phyloP scores from a whole-genome alignment of 176 grass and related monocot genomes.

The Dactylis glomerata region DNA sequence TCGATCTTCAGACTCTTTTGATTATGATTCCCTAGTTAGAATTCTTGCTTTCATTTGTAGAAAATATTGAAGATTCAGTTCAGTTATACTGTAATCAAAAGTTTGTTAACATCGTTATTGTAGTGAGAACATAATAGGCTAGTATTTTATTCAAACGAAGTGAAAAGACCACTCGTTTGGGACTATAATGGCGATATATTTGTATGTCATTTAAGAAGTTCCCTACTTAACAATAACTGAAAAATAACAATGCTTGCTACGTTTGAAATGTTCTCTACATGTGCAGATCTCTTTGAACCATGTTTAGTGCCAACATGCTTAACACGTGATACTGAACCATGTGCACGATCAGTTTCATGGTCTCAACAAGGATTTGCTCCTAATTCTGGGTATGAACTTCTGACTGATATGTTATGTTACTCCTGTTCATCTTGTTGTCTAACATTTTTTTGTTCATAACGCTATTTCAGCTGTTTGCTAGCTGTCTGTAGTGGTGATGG shows the following conservation, averaged over 20 bases:
- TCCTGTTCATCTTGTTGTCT: neutral
- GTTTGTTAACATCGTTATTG: neutral
- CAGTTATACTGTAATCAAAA: neutral
- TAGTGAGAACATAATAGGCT: neutral
- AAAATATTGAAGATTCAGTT: neutral
- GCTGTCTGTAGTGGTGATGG: slow-evolving; percentile 68
- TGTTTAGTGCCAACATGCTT: slow-evolving; percentile 74
- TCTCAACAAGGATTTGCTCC: slow-evolving; percentile 77
- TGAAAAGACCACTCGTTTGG: neutral
- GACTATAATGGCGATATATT: neutral
- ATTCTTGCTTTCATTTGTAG: neutral
- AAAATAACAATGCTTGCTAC: neutral
- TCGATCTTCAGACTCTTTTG: neutral
- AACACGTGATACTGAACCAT: slow-evolving; percentile 56
- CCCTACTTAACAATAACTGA: neutral
- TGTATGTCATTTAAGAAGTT: slow-evolving; percentile 9
- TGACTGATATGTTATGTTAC: neutral
- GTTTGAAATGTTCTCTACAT: slow-evolving; percentile 14
- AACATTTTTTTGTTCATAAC: slow-evolving; percentile 21
- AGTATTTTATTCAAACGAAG: neutral
- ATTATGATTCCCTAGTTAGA: neutral
- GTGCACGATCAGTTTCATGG: slow-evolving; percentile 84
- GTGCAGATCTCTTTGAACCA: slow-evolving; percentile 74
- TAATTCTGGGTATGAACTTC: slow-evolving; percentile 55
- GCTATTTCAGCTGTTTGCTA: slow-evolving; percentile 61